Conservation (phyloP, 2,329 filamentous ascomycete species). For the Ophiostoma pallidulum region DNA sequence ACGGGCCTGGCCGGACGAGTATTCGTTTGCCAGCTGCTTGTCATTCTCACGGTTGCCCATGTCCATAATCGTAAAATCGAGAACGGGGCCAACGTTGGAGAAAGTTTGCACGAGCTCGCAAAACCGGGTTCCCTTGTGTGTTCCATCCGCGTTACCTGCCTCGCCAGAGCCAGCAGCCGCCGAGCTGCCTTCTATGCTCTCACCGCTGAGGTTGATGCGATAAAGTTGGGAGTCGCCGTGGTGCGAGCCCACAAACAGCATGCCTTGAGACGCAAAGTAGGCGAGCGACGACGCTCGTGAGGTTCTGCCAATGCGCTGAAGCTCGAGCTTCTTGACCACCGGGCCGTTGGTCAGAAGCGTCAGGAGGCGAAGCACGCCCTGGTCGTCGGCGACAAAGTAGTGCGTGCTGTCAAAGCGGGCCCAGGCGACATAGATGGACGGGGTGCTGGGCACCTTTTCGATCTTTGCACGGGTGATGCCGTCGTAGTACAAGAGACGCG, state of each 20-base stretch:
- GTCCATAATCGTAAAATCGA: slow-evolving; percentile 95
- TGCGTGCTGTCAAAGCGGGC: slow-evolving; percentile 69
- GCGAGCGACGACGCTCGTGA: slow-evolving; percentile 71
- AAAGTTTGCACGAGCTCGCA: slow-evolving; percentile 65
- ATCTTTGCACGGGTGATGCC: slow-evolving; percentile 61
- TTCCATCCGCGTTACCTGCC: neutral
- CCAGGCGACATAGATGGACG: slow-evolving; percentile 89
- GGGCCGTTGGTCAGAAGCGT: slow-evolving; percentile 60
- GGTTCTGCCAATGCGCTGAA: slow-evolving; percentile 55
- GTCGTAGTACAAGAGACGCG: slow-evolving; percentile 75
- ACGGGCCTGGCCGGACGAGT: slow-evolving; percentile 87
- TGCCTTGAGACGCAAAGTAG: slow-evolving; percentile 60
- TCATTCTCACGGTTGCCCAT: slow-evolving; percentile 79
- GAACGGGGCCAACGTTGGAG: slow-evolving; percentile 75
- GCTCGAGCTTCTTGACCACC: slow-evolving; percentile 62
- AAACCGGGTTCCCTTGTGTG: slow-evolving; percentile 19
- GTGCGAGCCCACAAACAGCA: slow-evolving; percentile 83
- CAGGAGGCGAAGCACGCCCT: slow-evolving; percentile 75
- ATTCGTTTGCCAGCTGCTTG: slow-evolving; percentile 68
- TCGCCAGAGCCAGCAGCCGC: neutral
- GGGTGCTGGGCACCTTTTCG: slow-evolving; percentile 55
- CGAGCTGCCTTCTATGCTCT: slow-evolving; percentile 14
- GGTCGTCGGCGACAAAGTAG: slow-evolving; percentile 88
- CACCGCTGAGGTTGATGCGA: slow-evolving; percentile 45
- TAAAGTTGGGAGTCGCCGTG: slow-evolving; percentile 86